phyloP scores from a whole-genome alignment of 2,329 filamentous ascomycete species.

The Ophioceras dolichostomum region DNA sequence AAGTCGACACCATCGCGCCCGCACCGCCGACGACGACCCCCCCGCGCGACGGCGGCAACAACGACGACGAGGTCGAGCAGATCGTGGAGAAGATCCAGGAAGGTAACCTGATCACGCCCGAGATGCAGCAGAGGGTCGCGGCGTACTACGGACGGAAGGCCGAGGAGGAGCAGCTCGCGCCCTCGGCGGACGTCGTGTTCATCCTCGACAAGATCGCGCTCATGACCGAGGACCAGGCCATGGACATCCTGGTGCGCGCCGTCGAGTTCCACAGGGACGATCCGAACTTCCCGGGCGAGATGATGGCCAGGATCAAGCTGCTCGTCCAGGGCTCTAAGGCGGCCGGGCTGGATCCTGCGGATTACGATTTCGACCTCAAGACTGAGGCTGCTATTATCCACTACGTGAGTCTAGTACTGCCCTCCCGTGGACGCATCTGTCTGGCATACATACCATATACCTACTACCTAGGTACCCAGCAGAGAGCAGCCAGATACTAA shows the following conservation, averaged over 20 bases:
- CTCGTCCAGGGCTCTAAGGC: constrained; percentile 22
- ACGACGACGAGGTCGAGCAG: not conserved
- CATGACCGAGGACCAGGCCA: constrained; percentile 27
- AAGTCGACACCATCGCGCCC: no score
- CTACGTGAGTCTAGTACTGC: constrained; percentile 17
- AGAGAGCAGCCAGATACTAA: no score
- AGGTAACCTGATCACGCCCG: not conserved
- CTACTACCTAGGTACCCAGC: not conserved
- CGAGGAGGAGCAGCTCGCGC: not conserved
- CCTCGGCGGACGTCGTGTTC: constrained; percentile 10
- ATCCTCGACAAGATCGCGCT: constrained; percentile 26
- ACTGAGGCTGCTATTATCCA: constrained; percentile 24
- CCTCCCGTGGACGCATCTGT: no score
- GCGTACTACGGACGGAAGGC: constrained; percentile 3
- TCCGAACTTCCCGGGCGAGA: constrained; percentile 30
- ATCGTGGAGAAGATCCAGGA: constrained; percentile 1
- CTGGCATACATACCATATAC: not conserved
- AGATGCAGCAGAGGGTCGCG: constrained; percentile 1
- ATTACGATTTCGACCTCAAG: constrained; percentile 25
- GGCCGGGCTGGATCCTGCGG: constrained; percentile 19
- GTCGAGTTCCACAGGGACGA: constrained; percentile 29
- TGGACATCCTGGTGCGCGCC: constrained; percentile 24
- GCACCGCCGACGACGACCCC: not conserved
- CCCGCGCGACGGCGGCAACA: not conserved
- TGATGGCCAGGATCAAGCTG: constrained; percentile 24